Conservation (phyloP, 345 rosid genomes). For the Nasturtium officinale region DNA sequence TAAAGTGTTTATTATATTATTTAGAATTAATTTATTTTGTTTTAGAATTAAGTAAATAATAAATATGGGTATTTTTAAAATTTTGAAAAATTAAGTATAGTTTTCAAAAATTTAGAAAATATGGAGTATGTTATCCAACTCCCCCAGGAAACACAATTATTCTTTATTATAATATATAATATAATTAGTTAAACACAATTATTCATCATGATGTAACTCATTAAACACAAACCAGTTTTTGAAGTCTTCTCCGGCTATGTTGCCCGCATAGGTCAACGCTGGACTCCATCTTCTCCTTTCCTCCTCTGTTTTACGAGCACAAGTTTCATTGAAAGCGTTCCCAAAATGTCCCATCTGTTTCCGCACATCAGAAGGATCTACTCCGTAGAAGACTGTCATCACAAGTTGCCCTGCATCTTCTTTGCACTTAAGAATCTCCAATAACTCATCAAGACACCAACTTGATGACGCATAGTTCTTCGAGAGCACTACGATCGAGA, state of each 20-base stretch:
- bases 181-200: no score
- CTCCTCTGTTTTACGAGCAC: background rate
- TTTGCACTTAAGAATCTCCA: background rate
- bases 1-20: no score
- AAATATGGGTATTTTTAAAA: no score
- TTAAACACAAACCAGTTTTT: background rate
- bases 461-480: conserved; percentile 11
- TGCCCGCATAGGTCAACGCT: background rate
- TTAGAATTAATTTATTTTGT: no score
- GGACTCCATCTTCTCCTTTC: background rate
- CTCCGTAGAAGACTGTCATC: background rate
- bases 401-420: background rate
- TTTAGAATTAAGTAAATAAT: no score
- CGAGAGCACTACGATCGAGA: background rate
- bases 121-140: no score
- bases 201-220: no score
- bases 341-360: background rate
- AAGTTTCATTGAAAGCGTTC: background rate
- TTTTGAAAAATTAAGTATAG: no score
- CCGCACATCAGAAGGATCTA: background rate
- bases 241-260: background rate
- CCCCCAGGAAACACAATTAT: no score
- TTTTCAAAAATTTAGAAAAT: no score
- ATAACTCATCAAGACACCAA: background rate
- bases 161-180: no score